phyloP scores from a whole-genome alignment of 805 yeast genomes.

The Lachancea lanzarotensis region DNA sequence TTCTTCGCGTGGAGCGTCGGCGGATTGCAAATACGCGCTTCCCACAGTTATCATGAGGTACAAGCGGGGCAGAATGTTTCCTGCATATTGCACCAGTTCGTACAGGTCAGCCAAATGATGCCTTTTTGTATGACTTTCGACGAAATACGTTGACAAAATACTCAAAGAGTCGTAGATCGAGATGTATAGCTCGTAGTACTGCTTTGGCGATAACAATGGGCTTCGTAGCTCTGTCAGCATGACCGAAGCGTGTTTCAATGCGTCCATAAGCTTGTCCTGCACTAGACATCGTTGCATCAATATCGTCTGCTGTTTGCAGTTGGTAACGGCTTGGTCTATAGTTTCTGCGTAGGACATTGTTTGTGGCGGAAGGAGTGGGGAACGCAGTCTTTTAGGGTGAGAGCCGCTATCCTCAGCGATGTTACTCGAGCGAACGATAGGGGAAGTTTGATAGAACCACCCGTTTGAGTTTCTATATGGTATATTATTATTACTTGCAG shows the following conservation, averaged over 20 bases:
- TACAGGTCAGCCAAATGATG: conserved; percentile 79
- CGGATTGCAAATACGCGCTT: conserved; percentile 71
- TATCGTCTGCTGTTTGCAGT: conserved; percentile 61
- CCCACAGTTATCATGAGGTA: conserved; percentile 96
- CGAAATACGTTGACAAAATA: conserved; percentile 54
- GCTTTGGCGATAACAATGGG: conserved; percentile 70
- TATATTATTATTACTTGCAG: no score
- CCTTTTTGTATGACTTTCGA: conserved; percentile 59
- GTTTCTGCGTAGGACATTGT: conserved; percentile 25
- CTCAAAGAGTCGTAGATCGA: conserved; percentile 78
- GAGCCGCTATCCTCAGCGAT: background rate
- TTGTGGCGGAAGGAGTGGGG: background rate
- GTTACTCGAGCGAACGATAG: no score
- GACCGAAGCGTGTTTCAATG: conserved; percentile 78
- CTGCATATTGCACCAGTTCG: conserved; percentile 91
- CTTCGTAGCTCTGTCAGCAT: conserved; percentile 79
- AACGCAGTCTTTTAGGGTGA: no score
- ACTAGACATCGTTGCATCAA: conserved; percentile 72
- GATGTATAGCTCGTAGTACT: conserved; percentile 87
- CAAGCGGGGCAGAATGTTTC: conserved; percentile 85
- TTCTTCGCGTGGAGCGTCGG: conserved; percentile 75
- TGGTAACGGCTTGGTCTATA: conserved; percentile 23
- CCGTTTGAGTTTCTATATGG: no score
- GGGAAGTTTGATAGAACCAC: no score
- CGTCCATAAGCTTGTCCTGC: conserved; percentile 71